Base-by-base conservation (phyloP, 169 alveolate species). In the Sarcocystis neurona region DNA sequence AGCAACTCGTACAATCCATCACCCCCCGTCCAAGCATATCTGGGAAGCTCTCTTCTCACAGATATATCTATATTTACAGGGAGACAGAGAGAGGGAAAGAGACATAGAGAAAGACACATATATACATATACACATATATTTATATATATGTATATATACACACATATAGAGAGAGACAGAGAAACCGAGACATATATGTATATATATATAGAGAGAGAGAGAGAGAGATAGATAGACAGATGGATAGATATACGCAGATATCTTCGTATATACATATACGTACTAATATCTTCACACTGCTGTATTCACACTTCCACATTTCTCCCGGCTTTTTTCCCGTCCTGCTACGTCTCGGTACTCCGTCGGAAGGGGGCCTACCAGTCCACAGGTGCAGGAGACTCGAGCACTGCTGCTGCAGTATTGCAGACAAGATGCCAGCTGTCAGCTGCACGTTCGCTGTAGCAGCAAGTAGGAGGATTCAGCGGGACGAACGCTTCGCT, bases 371-470 rank as follows among this genome's bases (percentile, higher is more conserved):
- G 30, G 10, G 34, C 79, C 23, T 30, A 86, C 90, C 90, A 86
- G 46, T 39, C 58, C 27, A 86, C 39, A 15, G 90, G 90, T 23
- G 79, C 44, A 5, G 63, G 75, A 47, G 78, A 58, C 30, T 70
- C 85, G 44, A 86, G 77, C 3, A 80, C 85, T 34, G 90, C 90
- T 6, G 56, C 85, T 79, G 63, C 86, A 20, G 74, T 60, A 46
- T 80, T 80, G 48, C n/a, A 74, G 46, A 86, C 60, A 37, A 79
- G 53, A 53, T 80, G 79, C 90, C 90, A 86, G 79, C 86, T 68
- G 66, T 86, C 90, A 5, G 63, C 58, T 77, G 90, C 90, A 58
- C 74, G 47, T 27, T 70, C 90, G 86, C 90, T 86, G 90, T 72
- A 86, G 79, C 63, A 44, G 18, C 78, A 30, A 44, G 48, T 48